Evolutionary conservation across 164 flowering plant species (phyloP), one percentile per base, ranked within the genome.

Genomic region (Pachysandra terminalis): DNA sequence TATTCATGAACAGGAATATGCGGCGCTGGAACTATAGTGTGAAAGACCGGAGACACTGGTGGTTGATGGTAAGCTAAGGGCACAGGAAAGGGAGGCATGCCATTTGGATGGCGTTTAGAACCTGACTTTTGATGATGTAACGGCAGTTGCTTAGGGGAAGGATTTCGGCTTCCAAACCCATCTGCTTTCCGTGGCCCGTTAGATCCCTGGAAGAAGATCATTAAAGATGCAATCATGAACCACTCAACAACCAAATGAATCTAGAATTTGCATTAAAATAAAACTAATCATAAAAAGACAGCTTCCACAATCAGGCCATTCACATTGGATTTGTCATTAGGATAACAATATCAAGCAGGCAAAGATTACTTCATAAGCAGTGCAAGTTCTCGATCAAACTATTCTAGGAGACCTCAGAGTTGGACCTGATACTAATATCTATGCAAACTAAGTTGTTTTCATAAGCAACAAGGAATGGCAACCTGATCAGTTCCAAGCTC

Each of bases 111-210:
- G 59, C 87, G 91, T 81, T 81, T 91, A 10, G 85, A 71, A 37
- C 86, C 86, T 65, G 78, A 28, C 69, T 81, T 91, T 9, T 82
- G 88, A 74, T 90, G 84, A 27, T 86, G 87, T n/a, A 54, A 12
- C 25, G 73, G 70, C 23, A 81, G 67, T 51, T 85, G 77, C 69
- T 77, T 90, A 56, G 81, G 80, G 25, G 86, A 71, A 64, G 67
- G 66, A 73, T 74, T 78, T 19, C 52, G 21, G 60, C 78, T 84
- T 66, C 81, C 83, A 45, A 75, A 70, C 52, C 82, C 84, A 75
- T 85, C 75, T 37, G 82, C 61, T 69, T 86, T 90, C 27, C 74
- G 90, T 49, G 75, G 84, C 70, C 74, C 85, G 71, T 26, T 64
- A 22, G 80, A 63, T 68, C 80, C 91, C 97, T 91, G 74, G 13